Evolutionary conservation across 2,329 filamentous ascomycete genomes (phyloP).

Genomic region (Clonostachys byssicola): DNA sequence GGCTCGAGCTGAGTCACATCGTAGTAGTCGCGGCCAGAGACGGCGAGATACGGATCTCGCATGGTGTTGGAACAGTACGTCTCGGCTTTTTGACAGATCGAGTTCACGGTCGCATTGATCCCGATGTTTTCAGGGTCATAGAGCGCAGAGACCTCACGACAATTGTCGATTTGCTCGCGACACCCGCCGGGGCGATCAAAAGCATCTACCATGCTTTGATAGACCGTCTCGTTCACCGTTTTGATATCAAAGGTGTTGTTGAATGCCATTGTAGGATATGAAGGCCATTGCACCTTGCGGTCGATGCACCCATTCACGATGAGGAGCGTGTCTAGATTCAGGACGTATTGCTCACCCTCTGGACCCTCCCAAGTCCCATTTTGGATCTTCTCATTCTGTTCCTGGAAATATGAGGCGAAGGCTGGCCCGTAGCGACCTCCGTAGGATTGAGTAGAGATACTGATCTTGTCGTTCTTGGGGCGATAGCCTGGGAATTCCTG

Average conservation of each 20-base stretch:
- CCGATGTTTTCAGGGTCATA: slow-evolving; percentile 10
- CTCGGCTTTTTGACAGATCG: slow-evolving; percentile 8
- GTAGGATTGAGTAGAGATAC: slow-evolving; percentile 29
- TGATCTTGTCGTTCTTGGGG: slow-evolving; percentile 45
- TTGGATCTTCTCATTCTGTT: slow-evolving; percentile 49
- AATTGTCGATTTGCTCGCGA: slow-evolving; percentile 10
- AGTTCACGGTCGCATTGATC: slow-evolving; percentile 4
- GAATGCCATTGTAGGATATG: slow-evolving; percentile 22
- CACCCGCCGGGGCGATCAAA: slow-evolving; percentile 13
- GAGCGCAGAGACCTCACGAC: slow-evolving; percentile 4
- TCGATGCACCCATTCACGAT: slow-evolving; percentile 57
- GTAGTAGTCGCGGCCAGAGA: slow-evolving; percentile 10
- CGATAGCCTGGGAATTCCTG: slow-evolving; percentile 52
- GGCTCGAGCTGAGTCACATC: slow-evolving; percentile 11
- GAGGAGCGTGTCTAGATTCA: slow-evolving; percentile 48
- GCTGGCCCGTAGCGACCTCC: slow-evolving; percentile 56
- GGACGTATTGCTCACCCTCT: slow-evolving; percentile 25
- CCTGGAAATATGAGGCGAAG: slow-evolving; percentile 49
- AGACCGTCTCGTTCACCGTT: slow-evolving; percentile 21
- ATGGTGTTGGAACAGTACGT: slow-evolving; percentile 6
- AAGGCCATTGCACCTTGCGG: slow-evolving; percentile 23
- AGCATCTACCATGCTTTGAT: slow-evolving; percentile 10
- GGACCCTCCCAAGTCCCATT: slow-evolving; percentile 22
- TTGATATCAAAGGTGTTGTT: slow-evolving; percentile 23
- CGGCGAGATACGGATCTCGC: slow-evolving; percentile 6